phyloP scores from a whole-genome alignment of 805 yeast species.

The Barnettozyma sucrosica region DNA sequence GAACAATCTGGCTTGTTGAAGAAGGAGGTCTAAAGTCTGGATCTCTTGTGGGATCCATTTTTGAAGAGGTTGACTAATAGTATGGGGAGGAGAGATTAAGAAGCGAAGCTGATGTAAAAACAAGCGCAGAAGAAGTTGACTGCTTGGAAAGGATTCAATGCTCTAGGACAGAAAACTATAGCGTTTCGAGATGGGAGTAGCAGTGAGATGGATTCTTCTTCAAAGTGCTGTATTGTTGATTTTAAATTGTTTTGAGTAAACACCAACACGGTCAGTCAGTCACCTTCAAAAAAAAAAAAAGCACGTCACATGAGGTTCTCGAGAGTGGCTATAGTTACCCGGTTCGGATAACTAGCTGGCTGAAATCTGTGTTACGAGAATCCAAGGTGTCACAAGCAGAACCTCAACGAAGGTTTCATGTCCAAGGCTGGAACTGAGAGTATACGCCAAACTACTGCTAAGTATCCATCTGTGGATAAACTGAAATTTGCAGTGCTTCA shows the following conservation, averaged over 20 bases:
- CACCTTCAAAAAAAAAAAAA: neutral
- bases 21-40: conserved; percentile 88
- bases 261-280: neutral
- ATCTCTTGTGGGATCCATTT: conserved; percentile 90
- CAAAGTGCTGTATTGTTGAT: neutral
- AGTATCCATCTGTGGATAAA: conserved; percentile 16
- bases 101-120: neutral
- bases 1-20: conserved; percentile 51
- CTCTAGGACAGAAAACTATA: neutral
- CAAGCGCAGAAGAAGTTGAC: neutral
- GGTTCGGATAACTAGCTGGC: no score
- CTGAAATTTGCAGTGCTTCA: conserved; percentile 20
- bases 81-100: no score
- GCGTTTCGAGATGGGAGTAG: neutral
- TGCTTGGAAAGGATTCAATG: neutral
- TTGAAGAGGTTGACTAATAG: neutral
- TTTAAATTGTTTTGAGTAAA: neutral
- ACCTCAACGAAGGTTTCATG: neutral
- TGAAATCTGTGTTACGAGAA: no score
- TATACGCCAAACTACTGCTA: conserved; percentile 13
- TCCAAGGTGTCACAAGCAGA: no score
- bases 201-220: no score
- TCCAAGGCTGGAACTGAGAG: neutral
- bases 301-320: neutral
- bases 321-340: neutral